Evolutionary conservation across 2,329 filamentous ascomycete species (phyloP).

Genomic region (Fusarium albidum): DNA sequence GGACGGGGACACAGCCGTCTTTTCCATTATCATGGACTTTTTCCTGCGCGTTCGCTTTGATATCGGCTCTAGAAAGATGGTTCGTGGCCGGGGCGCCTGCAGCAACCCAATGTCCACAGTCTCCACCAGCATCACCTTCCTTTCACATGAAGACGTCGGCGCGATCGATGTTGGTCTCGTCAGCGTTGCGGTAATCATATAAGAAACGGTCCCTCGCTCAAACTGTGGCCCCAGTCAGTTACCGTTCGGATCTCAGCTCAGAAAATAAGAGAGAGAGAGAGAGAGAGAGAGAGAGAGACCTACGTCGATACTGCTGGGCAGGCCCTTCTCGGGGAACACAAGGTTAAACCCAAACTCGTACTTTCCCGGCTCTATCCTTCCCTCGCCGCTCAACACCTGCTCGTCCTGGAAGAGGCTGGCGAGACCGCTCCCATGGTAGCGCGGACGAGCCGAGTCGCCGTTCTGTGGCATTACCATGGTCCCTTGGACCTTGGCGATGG

Average conservation of each 20-base stretch:
- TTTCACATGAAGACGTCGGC: slow-evolving; percentile 80
- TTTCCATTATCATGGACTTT: slow-evolving; percentile 58
- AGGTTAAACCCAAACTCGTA: slow-evolving; percentile 84
- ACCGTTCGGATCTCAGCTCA: not conserved
- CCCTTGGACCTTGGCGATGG: slow-evolving; percentile 60
- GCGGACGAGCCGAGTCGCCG: slow-evolving; percentile 50
- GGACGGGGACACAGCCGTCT: slow-evolving; percentile 50
- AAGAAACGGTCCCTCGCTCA: slow-evolving; percentile 91
- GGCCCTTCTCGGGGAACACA: slow-evolving; percentile 70
- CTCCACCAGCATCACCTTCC: slow-evolving; percentile 81
- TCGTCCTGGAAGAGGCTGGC: slow-evolving; percentile 87
- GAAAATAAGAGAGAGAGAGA: too few species aligned
- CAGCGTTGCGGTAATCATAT: slow-evolving; percentile 87
- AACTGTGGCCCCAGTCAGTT: slow-evolving; percentile 66
- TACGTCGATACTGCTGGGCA: slow-evolving; percentile 96
- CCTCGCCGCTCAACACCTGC: slow-evolving; percentile 80
- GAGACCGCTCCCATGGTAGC: slow-evolving; percentile 79
- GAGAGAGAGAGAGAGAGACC: too few species aligned
- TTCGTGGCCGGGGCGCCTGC: slow-evolving; percentile 76
- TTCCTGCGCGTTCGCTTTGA: slow-evolving; percentile 74
- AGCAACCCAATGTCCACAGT: slow-evolving; percentile 85
- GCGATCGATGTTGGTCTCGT: slow-evolving; percentile 89
- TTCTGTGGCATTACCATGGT: slow-evolving; percentile 52
- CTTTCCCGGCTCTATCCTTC: slow-evolving; percentile 74
- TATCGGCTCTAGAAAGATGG: slow-evolving; percentile 88